phyloP scores from a whole-genome alignment of 2,329 filamentous ascomycete species.

The Aspergillus hiratsukae region DNA sequence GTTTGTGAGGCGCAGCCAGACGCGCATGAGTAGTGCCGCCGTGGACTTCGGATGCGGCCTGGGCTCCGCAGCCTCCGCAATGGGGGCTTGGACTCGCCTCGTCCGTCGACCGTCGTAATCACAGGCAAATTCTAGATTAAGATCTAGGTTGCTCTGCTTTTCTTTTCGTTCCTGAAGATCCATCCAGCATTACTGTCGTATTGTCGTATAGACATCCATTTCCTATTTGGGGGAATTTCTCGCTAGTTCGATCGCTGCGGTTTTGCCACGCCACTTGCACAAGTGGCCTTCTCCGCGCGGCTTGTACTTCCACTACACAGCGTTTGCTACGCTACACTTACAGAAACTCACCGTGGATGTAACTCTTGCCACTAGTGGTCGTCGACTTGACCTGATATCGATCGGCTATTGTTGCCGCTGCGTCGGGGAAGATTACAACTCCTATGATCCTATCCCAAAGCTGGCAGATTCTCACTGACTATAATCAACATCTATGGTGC shows the following conservation, averaged over 20 bases:
- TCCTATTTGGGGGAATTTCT: not conserved
- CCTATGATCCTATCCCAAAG: not conserved
- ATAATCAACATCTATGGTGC: no score
- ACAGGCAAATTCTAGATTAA: not conserved
- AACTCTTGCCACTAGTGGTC: not conserved
- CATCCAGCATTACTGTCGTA: not conserved
- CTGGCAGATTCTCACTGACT: no score
- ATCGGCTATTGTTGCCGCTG: not conserved
- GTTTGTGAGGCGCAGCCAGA: not conserved
- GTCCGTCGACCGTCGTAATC: not conserved
- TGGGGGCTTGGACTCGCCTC: not conserved
- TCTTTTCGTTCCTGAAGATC: slow-evolving; percentile 2
- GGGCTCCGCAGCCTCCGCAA: not conserved
- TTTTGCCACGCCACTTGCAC: not conserved
- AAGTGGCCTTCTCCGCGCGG: not conserved
- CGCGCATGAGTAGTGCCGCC: not conserved
- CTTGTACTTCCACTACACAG: not conserved
- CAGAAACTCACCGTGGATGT: not conserved
- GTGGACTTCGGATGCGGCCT: not conserved
- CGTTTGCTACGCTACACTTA: not conserved
- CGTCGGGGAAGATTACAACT: not conserved
- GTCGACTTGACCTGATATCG: not conserved
- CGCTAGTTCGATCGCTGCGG: not conserved
- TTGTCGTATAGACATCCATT: not conserved
- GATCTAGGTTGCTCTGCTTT: not conserved